Conservation (phyloP, 2,329 filamentous ascomycete species). For the Colletotrichum viniferum region DNA sequence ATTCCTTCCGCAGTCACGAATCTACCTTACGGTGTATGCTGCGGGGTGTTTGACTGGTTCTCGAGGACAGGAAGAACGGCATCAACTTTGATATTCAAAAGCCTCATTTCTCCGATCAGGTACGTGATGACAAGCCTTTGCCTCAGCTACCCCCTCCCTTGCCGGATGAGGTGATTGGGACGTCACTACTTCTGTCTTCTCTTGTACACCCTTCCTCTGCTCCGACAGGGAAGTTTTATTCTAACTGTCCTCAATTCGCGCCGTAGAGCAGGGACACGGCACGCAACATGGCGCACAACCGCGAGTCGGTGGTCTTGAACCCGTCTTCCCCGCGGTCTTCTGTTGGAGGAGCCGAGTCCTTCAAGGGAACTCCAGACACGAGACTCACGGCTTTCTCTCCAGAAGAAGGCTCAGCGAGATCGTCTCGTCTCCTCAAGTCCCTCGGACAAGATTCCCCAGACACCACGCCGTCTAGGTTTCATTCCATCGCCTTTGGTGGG, state of each 20-base stretch:
- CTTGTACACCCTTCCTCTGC: neutral
- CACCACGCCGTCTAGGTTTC: conserved; percentile 28
- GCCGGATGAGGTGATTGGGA: neutral
- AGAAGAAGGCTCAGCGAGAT: conserved; percentile 54
- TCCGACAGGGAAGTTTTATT: neutral
- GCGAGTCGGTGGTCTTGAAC: conserved; percentile 32
- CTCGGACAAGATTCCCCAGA: conserved; percentile 35
- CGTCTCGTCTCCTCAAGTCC: conserved; percentile 39
- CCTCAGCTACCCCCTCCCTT: neutral
- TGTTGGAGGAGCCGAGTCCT: conserved; percentile 57
- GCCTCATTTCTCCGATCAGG: neutral
- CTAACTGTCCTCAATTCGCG: neutral
- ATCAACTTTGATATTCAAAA: neutral
- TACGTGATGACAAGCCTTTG: neutral
- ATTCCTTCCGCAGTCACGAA: neutral
- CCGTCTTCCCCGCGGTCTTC: conserved; percentile 57
- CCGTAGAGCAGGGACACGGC: neutral
- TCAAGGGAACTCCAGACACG: conserved; percentile 68
- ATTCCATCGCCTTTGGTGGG: conserved; percentile 28
- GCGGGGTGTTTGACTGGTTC: neutral
- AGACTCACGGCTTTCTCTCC: conserved; percentile 68
- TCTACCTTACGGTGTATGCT: neutral
- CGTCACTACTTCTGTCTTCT: neutral
- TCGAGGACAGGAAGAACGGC: neutral
- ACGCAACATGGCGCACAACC: neutral